These are phyloP conservation scores for Vaccinium vitisidaea DNA, from an alignment of 148 eudicot genomes.

Conservation along the genomic window DNA sequence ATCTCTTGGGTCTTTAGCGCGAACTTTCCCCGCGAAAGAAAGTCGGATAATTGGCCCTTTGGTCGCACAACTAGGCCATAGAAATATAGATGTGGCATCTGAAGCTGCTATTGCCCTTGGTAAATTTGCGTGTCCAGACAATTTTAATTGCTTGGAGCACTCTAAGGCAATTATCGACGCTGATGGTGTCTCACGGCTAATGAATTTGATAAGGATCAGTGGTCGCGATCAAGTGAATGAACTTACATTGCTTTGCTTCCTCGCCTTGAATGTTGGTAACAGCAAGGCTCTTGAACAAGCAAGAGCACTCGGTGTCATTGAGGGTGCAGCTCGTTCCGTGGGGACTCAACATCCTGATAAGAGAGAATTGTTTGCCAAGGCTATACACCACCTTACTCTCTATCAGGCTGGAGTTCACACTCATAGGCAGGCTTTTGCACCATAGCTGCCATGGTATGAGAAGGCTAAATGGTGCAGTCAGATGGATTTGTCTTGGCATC, in stretches of 20 bases:
- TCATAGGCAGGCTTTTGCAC: conserved; percentile 39
- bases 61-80: conserved; percentile 54
- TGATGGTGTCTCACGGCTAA: conserved; percentile 56
- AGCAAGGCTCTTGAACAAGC: conserved; percentile 69
- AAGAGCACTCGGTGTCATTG: conserved; percentile 53
- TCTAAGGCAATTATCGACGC: conserved; percentile 62
- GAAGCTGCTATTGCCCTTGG: conserved; percentile 65
- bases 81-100: conserved; percentile 40
- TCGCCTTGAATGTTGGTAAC: conserved; percentile 60
- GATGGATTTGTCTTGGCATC: conserved; percentile 12
- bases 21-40: conserved; percentile 70
- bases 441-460: not conserved
- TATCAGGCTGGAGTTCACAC: conserved; percentile 58
- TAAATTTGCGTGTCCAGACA: conserved; percentile 57
- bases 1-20: conserved; percentile 67
- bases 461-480: not conserved
- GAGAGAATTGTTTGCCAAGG: conserved; percentile 47
- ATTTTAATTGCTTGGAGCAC: conserved; percentile 59
- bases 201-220: conserved; percentile 47
- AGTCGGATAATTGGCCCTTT: conserved; percentile 53
- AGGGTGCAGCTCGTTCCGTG: conserved; percentile 49
- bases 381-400: conserved; percentile 58
- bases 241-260: conserved; percentile 59
- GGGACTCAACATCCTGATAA: conserved; percentile 51
- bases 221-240: conserved; percentile 45